Base-by-base conservation (phyloP, 352 stramenopile species). In the Pythium grandisporangium region DNA sequence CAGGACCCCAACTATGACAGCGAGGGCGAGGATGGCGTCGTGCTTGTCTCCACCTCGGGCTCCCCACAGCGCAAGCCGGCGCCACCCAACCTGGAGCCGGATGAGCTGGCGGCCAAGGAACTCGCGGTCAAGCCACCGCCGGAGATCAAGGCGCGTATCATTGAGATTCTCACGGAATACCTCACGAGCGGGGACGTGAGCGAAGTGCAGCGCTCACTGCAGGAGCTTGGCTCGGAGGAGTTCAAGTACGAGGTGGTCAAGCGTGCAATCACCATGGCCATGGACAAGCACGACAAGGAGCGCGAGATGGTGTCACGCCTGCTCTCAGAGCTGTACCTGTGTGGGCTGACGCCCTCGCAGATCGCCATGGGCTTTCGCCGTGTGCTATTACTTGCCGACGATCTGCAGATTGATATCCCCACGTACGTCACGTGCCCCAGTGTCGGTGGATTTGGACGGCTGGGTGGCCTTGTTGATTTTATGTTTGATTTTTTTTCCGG, bases 391-490 rank as follows among this genome's bases (percentile, higher is more conserved):
- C 73, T 93, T 7, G 77, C 97, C 6, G 91, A 98, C 26, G 96
- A 99, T 56, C 75, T 99, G 45, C 71, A 88, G 48, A 94, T 98
- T 39, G 96, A 99, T 51, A 96, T 83, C 78, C 96, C 53, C 58
- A 96, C 70, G 60, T 79, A 35, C 21, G 63, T 55, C 13, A 7
- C 24, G n/a, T n/a, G n/a, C n/a, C n/a, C n/a, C n/a, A n/a, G n/a
- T n/a, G n/a, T n/a, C n/a, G n/a, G n/a, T n/a, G n/a, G n/a, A n/a
- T n/a, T n/a, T n/a, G n/a, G n/a, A n/a, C n/a, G n/a, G n/a, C n/a
- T n/a, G n/a, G n/a, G n/a, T n/a, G n/a, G n/a, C n/a, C n/a, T n/a
- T n/a, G n/a, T n/a, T n/a, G n/a, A n/a, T n/a, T n/a, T n/a, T n/a
- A n/a, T n/a, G n/a, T n/a, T n/a, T n/a, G n/a, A n/a, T n/a, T n/a